Evolutionary conservation across 352 stramenopile genomes (phyloP).

Genomic region (Thalassiosira ordinaria): DNA sequence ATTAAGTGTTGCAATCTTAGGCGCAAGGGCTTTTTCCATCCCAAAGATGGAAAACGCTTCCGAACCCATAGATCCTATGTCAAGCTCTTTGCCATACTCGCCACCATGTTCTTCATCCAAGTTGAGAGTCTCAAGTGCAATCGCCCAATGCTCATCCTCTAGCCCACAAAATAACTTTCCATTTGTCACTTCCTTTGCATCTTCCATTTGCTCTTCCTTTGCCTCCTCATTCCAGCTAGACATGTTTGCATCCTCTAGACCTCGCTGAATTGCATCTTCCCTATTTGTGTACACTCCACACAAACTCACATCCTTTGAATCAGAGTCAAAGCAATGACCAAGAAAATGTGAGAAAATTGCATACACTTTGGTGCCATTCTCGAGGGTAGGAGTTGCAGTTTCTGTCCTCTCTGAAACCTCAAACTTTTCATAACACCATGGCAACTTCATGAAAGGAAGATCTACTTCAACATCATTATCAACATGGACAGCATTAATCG

Average conservation of each 20-base stretch:
- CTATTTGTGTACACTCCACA: conserved; percentile 9
- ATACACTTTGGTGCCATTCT: not conserved
- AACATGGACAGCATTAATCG: conserved; percentile 18
- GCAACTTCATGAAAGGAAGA: not conserved
- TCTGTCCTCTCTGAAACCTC: not conserved
- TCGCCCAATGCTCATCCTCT: not conserved
- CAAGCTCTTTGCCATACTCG: no score
- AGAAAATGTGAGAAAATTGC: no score
- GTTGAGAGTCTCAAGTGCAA: conserved; percentile 5
- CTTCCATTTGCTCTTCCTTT: not conserved
- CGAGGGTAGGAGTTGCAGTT: not conserved
- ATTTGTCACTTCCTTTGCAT: not conserved
- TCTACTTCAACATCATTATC: conserved; percentile 2
- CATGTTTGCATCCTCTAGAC: not conserved
- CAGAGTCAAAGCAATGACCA: no score
- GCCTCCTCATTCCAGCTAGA: not conserved
- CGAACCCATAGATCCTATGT: no score
- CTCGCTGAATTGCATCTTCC: not conserved
- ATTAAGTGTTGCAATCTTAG: no score
- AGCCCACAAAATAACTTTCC: not conserved
- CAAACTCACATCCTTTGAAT: not conserved
- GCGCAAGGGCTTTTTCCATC: no score
- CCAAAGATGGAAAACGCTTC: no score
- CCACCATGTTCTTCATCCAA: conserved; percentile 3
- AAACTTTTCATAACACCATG: not conserved